A percentile compares a stretch with the other conserved stretches of the same genome.
phyloP scores from a whole-genome alignment of 352 stramenopile genomes.

The Discostella stelligera region DNA sequence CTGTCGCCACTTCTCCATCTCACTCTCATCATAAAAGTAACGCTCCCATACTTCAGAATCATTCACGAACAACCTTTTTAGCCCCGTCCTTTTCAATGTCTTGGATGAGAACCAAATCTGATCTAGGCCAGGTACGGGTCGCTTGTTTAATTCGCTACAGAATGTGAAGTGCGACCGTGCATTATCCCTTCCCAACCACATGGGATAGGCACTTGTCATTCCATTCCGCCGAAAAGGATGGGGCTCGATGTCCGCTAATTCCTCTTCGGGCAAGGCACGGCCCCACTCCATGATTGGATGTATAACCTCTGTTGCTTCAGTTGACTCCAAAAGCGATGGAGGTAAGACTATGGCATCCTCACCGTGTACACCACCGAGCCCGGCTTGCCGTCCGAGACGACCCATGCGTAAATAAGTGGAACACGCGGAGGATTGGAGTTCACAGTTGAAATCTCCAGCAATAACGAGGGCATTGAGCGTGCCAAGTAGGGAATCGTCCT shows the following conservation, averaged over 20 bases:
- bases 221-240: conserved; percentile 52
- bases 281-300: conserved; percentile 58
- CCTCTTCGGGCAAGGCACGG: conserved; percentile 33
- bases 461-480: conserved; percentile 44
- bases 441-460: conserved; percentile 59
- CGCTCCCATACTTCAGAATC: conserved; percentile 24
- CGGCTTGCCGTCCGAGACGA: conserved; percentile 36
- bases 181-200: conserved; percentile 35
- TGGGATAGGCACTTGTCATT: conserved; percentile 48
- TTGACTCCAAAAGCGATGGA: conserved; percentile 42
- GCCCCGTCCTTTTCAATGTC: conserved; percentile 30
- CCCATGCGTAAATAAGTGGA: conserved; percentile 52
- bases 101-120: conserved; percentile 57
- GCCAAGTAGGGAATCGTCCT: not conserved
- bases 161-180: conserved; percentile 50
- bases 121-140: conserved; percentile 52
- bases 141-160: conserved; percentile 26
- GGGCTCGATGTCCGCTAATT: conserved; percentile 35
- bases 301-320: conserved; percentile 39
- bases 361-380: conserved; percentile 44
- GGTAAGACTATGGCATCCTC: conserved; percentile 40
- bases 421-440: conserved; percentile 56
- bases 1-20: conserved; percentile 17
- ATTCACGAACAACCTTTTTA: conserved; percentile 41
- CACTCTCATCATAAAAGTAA: conserved; percentile 25